phyloP scores from a whole-genome alignment of 2,329 filamentous ascomycete genomes.

The Exophiala calicioides region DNA sequence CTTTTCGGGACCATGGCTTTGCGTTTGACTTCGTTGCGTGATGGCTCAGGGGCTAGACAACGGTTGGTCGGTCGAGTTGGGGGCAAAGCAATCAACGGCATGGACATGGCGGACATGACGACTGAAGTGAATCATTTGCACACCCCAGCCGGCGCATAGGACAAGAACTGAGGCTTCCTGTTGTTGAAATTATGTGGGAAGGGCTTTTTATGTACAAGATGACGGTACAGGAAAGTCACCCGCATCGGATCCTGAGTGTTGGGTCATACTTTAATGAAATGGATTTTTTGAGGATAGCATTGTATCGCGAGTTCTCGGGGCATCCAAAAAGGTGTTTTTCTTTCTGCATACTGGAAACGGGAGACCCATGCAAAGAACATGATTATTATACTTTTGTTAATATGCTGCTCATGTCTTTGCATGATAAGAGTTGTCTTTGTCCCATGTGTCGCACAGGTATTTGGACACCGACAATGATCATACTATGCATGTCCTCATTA shows the following conservation, averaged over 20 bases:
- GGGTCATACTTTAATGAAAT: slow-evolving; percentile 20
- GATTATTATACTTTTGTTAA: too few species aligned
- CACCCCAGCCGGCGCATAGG: slow-evolving; percentile 11
- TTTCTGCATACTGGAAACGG: slow-evolving; percentile 7
- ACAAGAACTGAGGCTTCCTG: slow-evolving; percentile 11
- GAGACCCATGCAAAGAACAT: neutral
- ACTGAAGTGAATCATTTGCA: slow-evolving; percentile 11
- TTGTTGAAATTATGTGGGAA: slow-evolving; percentile 15
- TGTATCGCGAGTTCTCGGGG: slow-evolving; percentile 18
- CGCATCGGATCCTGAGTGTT: slow-evolving; percentile 20
- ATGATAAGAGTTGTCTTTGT: neutral
- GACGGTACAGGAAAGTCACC: slow-evolving; percentile 13
- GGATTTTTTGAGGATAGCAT: slow-evolving; percentile 24
- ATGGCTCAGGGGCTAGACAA: slow-evolving; percentile 7
- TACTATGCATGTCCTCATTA: neutral
- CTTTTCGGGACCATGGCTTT: slow-evolving; percentile 9
- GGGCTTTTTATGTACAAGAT: slow-evolving; percentile 9
- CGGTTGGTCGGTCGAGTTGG: slow-evolving; percentile 3
- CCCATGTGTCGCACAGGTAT: neutral
- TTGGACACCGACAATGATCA: neutral
- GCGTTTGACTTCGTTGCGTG: slow-evolving; percentile 23
- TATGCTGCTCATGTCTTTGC: neutral
- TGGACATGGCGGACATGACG: slow-evolving; percentile 17
- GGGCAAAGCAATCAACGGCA: slow-evolving; percentile 1
- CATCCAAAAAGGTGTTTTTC: slow-evolving; percentile 22